phyloP scores from a whole-genome alignment of 1,284 basidiomycete genomes.

The Apiotrichum brassicae region DNA sequence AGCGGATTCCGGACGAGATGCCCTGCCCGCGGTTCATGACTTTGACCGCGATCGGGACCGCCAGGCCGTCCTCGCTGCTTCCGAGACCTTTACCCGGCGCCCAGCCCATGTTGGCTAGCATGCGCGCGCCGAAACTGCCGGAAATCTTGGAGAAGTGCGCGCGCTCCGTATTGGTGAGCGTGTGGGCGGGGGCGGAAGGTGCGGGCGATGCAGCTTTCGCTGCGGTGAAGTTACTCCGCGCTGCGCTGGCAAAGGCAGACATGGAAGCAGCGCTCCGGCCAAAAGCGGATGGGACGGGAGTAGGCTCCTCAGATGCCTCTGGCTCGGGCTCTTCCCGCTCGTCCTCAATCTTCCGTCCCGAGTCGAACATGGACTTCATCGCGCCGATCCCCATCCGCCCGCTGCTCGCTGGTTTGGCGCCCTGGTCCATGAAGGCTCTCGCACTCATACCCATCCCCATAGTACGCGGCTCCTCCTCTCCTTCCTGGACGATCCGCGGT shows the following conservation, averaged over 20 bases:
- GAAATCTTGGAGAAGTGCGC: constrained; percentile 72
- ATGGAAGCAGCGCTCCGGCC: constrained; percentile 31
- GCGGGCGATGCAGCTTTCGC: background rate
- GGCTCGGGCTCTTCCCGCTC: background rate
- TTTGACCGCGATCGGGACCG: constrained; percentile 77
- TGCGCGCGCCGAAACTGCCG: constrained; percentile 69
- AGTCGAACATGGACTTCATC: constrained; percentile 1
- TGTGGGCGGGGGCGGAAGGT: constrained; percentile 40
- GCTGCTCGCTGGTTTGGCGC: background rate
- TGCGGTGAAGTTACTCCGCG: background rate
- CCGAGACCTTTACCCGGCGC: constrained; percentile 75
- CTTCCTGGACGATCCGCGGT: constrained; percentile 19
- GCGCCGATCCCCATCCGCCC: background rate
- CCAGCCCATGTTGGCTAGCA: constrained; percentile 96
- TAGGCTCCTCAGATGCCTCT: background rate
- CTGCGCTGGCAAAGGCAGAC: background rate
- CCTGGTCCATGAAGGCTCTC: background rate
- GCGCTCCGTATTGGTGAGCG: constrained; percentile 60
- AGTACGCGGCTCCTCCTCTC: constrained; percentile 15
- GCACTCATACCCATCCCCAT: background rate
- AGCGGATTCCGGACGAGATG: constrained; percentile 81
- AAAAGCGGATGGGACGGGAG: constrained; percentile 17
- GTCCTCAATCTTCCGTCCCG: background rate
- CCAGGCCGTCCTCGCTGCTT: constrained; percentile 69
- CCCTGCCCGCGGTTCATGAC: constrained; percentile 63